Conservation (phyloP, 352 stramenopile species). For the Pilasporangium apinafurcum region DNA sequence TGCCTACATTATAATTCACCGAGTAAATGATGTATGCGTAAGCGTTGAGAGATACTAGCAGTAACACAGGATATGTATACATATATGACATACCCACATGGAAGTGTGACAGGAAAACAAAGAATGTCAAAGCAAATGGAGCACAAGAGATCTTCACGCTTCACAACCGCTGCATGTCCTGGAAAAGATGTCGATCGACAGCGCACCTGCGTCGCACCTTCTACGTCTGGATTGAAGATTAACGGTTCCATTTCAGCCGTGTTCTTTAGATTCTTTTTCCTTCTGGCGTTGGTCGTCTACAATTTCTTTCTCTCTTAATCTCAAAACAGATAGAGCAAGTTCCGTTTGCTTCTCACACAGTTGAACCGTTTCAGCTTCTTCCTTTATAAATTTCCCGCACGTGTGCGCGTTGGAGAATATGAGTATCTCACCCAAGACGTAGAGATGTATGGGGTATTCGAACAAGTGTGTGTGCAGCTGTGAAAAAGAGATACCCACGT, state of each 20-base stretch:
- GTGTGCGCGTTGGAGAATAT: no score
- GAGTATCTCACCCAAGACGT: no score
- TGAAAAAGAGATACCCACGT: no score
- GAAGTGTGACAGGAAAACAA: conserved; percentile 63
- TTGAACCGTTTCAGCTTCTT: not conserved
- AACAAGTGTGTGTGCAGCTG: no score
- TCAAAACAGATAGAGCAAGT: no score
- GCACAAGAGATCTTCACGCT: conserved; percentile 45
- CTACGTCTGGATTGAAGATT: not conserved
- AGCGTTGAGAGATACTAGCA: not conserved
- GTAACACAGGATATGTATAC: not conserved
- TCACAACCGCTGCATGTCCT: conserved; percentile 6
- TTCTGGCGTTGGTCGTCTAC: no score
- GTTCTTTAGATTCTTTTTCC: no score
- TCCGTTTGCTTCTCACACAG: not conserved
- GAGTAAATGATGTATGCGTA: not conserved
- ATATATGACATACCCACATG: conserved; percentile 44
- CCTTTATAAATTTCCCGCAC: not conserved
- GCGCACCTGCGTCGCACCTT: conserved; percentile 3
- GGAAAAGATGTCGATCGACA: not conserved
- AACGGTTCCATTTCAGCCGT: no score
- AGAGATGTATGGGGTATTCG: no score
- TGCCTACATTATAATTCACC: conserved; percentile 46
- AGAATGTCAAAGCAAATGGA: conserved; percentile 79
- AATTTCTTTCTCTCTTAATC: no score